Base-by-base conservation (phyloP, 2,329 filamentous ascomycete species). In the Claviceps sp. region DNA sequence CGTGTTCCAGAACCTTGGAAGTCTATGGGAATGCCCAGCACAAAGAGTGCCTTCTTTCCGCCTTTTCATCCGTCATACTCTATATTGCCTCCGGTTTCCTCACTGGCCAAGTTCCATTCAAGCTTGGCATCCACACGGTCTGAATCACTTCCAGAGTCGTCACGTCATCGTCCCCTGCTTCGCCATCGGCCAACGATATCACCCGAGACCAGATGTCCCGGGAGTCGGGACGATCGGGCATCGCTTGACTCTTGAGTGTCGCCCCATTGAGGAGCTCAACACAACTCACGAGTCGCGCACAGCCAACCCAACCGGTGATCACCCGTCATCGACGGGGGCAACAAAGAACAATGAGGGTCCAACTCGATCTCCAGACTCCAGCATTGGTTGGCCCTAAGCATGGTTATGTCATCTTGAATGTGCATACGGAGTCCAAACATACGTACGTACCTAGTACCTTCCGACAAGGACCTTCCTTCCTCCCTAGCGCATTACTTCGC, bases 161-260 rank as follows among this genome's bases (percentile, higher is more conserved):
- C 34, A 46, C 34, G 34, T 17, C 29, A 34, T 34, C 29, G 29
- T 34, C 8, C 22, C 17, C 34, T 42, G 47, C 23, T 29, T 17
- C 11, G 20, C 20, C 40, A 37, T 23, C 17, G 5, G 29, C 42
- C 17, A 16, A 17, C 3, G 26, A 34, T 6, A 20, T 34, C 23
- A 34, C 13, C 13, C 16, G 14, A 5, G 23, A 45, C 16, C 43
- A 34, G 40, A 50, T 39, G 39, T 9, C 8, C 49, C 43, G 22
- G 46, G 43, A 20, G n/a, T n/a, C n/a, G n/a, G n/a, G n/a, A n/a
- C 36, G 22, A 36, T 52, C 43, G 46, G 50, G 50, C 50, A 52
- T 40, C 46, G 22, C 22, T 45, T 14, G 13, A 42, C n/a, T n/a
- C n/a, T n/a, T n/a, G n/a, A n/a, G 23, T 23, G 16, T 47, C 17